A percentile compares a stretch with the other conserved stretches of the same genome.
Conservation (phyloP, 1,284 basidiomycete genomes). For the Anthracocystis panici-leucophaei region DNA sequence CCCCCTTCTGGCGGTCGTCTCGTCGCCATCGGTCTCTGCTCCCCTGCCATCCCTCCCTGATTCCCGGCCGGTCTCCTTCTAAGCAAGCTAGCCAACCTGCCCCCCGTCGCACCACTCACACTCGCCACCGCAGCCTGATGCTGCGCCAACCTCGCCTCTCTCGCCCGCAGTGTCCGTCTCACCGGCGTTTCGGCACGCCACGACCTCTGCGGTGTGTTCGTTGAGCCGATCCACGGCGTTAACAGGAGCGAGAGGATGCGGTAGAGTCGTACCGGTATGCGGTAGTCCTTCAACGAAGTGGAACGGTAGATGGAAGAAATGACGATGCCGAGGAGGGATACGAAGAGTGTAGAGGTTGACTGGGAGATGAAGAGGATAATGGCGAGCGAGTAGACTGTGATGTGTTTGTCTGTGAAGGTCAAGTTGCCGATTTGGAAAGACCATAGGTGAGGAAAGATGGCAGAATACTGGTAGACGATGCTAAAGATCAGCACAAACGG, state of each 20-base stretch:
- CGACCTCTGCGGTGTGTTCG: conserved; percentile 19
- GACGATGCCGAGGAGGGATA: conserved; percentile 10
- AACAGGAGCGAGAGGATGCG: conserved; percentile 10
- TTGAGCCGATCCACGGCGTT: conserved; percentile 23
- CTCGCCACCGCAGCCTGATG: conserved; percentile 21
- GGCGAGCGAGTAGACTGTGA: conserved; percentile 18
- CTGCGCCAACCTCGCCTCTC: conserved; percentile 31
- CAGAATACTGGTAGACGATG: conserved; percentile 32
- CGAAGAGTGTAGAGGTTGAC: conserved; percentile 2
- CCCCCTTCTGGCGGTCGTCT: not conserved
- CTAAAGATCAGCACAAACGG: conserved; percentile 39
- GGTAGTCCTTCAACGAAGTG: conserved; percentile 11
- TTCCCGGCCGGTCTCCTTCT: conserved; percentile 8
- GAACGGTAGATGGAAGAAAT: conserved; percentile 32
- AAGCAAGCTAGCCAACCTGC: conserved; percentile 26
- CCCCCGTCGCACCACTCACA: conserved; percentile 2
- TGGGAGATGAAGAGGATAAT: conserved; percentile 30
- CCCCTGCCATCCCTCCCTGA: not conserved
- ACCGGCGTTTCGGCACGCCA: conserved; percentile 32
- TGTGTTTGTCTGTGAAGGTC: conserved; percentile 24
- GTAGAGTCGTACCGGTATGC: conserved; percentile 25
- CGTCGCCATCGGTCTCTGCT: not conserved
- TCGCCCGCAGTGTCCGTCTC: conserved; percentile 16
- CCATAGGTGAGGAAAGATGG: conserved; percentile 47
- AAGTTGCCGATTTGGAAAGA: conserved; percentile 16